Evolutionary conservation across 2,329 filamentous ascomycete genomes (phyloP).

Genomic region (Alternaria sp.): DNA sequence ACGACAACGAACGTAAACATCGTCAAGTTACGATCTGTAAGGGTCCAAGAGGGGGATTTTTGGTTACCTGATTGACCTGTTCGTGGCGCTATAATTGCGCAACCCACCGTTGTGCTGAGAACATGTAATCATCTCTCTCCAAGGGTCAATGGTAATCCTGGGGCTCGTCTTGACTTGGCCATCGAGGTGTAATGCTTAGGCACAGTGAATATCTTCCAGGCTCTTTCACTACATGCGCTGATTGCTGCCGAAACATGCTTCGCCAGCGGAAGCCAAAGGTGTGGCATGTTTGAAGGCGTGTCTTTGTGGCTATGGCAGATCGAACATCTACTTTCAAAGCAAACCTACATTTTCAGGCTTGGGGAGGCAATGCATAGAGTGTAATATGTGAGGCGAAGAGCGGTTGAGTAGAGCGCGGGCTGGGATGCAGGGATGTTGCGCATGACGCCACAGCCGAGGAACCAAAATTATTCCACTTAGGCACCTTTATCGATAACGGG

Average conservation of each 20-base stretch:
- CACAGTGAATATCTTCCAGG: neutral
- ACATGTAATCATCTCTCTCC: neutral
- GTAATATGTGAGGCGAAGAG: too few relatives aligned
- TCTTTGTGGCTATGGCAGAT: neutral
- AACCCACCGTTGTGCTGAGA: too few relatives aligned
- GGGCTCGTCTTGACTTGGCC: neutral
- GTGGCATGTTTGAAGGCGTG: neutral
- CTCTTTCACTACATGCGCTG: neutral
- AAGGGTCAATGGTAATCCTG: neutral
- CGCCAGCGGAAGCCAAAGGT: neutral
- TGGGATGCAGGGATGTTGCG: conserved; percentile 1
- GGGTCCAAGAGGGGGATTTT: neutral
- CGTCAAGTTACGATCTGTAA: neutral
- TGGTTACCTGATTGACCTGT: neutral
- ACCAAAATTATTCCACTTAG: conserved; percentile 21
- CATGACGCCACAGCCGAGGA: conserved; percentile 32
- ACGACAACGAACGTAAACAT: conserved; percentile 1
- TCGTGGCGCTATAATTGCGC: neutral
- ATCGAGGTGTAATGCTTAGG: neutral
- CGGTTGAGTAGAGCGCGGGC: neutral
- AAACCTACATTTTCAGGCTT: neutral
- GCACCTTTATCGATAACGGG: conserved; percentile 16
- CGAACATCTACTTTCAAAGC: too few relatives aligned
- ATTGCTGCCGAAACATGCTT: neutral
- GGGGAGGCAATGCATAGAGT: too few relatives aligned